phyloP scores from a whole-genome alignment of 441 rosid species.

The Gossypium laxum region DNA sequence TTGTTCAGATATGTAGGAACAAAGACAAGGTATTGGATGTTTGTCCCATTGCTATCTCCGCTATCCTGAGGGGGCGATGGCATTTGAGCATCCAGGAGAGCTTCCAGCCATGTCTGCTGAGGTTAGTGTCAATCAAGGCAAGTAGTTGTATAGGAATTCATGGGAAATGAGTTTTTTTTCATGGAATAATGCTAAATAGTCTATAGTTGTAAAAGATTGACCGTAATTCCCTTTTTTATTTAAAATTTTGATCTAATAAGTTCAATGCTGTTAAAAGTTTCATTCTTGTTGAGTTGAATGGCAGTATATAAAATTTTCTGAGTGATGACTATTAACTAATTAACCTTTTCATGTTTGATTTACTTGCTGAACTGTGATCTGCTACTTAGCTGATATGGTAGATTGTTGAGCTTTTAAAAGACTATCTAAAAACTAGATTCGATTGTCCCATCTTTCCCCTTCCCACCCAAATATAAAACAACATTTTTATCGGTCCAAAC shows the following conservation, averaged over 20 bases:
- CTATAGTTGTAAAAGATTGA: background rate
- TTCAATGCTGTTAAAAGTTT: background rate
- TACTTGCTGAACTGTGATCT: background rate
- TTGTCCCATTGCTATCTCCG: background rate
- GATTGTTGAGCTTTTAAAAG: background rate
- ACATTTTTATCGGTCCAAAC: too few species aligned
- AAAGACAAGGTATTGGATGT: background rate
- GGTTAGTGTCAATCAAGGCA: background rate
- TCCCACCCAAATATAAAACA: too few species aligned
- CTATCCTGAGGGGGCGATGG: background rate
- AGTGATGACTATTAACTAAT: background rate
- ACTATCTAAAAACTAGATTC: background rate
- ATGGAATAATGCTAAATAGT: constrained; percentile 3
- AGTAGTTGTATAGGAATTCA: constrained; percentile 15
- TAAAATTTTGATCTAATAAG: background rate
- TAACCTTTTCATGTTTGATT: background rate
- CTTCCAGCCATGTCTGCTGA: background rate
- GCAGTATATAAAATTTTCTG: background rate
- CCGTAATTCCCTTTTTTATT: background rate
- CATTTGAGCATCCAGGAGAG: background rate
- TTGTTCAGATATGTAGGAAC: background rate
- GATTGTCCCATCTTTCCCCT: too few species aligned
- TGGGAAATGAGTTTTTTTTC: background rate
- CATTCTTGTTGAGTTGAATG: background rate
- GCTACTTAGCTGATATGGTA: background rate